Conservation (phyloP, 306 rosid genomes). For the Pueraria montana region DNA sequence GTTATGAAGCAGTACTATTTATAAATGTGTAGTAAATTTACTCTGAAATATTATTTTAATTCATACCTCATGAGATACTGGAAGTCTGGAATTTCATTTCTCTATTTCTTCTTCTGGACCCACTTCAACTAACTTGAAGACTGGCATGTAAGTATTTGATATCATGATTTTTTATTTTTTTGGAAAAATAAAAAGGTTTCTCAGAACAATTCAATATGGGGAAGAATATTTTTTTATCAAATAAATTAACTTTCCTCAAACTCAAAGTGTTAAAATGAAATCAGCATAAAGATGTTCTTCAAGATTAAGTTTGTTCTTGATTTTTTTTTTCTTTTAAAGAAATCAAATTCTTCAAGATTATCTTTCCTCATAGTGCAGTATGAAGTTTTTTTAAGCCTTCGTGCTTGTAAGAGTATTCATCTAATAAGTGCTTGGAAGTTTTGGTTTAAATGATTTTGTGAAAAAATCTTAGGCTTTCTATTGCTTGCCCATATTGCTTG, state of each 20-base stretch:
- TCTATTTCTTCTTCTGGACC: neutral
- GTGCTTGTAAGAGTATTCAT: neutral
- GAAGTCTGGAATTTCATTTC: neutral
- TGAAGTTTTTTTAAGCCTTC: neutral
- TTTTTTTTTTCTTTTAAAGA: neutral
- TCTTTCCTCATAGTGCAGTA: neutral
- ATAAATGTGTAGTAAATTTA: too few species aligned
- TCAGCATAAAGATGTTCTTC: neutral
- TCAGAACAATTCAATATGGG: neutral
- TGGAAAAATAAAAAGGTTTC: neutral
- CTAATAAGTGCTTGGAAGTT: neutral
- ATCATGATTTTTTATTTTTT: neutral
- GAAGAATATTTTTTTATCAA: neutral
- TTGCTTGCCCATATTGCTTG: conserved; percentile 4
- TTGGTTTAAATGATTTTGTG: neutral
- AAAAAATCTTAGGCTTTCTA: neutral
- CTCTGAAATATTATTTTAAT: too few species aligned
- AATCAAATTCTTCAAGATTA: neutral
- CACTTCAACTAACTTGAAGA: neutral
- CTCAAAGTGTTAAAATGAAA: neutral
- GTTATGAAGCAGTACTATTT: too few species aligned
- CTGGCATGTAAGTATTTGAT: neutral
- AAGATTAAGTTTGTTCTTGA: neutral
- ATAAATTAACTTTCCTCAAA: neutral
- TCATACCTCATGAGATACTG: neutral